Conservation (phyloP, 805 yeast species). For the Yarrowia sp. region DNA sequence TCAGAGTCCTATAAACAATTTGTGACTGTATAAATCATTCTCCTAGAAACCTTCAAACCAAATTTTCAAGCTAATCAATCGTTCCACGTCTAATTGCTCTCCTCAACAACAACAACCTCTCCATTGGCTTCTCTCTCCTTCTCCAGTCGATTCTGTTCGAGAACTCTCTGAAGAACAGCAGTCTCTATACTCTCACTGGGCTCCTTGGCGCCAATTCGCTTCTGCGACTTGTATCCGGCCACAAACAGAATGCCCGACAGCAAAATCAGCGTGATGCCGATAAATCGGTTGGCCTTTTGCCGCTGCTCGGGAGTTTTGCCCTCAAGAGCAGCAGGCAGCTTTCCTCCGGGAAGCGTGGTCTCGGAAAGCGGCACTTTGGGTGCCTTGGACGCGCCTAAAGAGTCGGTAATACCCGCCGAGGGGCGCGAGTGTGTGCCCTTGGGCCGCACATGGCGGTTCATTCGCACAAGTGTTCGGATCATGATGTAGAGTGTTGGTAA, state of each 20-base stretch:
- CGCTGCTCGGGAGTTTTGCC: constrained; percentile 28
- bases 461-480: constrained; percentile 25
- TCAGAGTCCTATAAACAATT: too few relatives aligned
- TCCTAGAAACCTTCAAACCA: too few relatives aligned
- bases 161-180: constrained; percentile 26
- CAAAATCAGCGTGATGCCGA: constrained; percentile 29
- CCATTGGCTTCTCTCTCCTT: neutral
- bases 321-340: constrained; percentile 8
- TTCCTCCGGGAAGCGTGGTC: constrained; percentile 29
- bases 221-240: constrained; percentile 25
- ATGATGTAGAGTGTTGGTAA: constrained; percentile 3
- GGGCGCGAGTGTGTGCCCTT: constrained; percentile 1
- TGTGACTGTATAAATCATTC: too few relatives aligned
- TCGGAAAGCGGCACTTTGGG: constrained; percentile 28
- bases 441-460: constrained; percentile 33
- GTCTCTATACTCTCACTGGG: constrained; percentile 26
- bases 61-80: too few relatives aligned
- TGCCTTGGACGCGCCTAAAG: constrained; percentile 1
- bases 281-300: constrained; percentile 25
- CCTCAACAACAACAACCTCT: too few relatives aligned
- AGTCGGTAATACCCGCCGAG: constrained; percentile 19
- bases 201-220: constrained; percentile 19
- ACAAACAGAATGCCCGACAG: constrained; percentile 13
- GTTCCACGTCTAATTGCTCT: too few relatives aligned
- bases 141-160: constrained; percentile 7